Conservation (phyloP, 2,329 filamentous ascomycete species). For the Aspergillus ustus region DNA sequence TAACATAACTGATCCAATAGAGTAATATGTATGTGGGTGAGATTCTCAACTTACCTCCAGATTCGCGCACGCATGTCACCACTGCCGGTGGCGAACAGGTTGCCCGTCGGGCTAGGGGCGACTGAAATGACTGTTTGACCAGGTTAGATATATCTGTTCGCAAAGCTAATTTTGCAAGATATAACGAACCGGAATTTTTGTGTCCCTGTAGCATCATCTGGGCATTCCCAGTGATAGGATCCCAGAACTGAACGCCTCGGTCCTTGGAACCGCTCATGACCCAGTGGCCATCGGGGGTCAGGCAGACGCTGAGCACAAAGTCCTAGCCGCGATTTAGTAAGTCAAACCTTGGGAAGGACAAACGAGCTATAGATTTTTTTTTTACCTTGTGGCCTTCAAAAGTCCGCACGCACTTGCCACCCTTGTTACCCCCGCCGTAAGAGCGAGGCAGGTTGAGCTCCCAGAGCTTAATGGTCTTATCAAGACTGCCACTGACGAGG, state of each 20-base stretch:
- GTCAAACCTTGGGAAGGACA: not conserved
- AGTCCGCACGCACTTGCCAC: conserved; percentile 91
- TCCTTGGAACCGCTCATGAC: conserved; percentile 98
- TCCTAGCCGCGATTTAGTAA: conserved; percentile 60
- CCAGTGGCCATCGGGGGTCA: conserved; percentile 93
- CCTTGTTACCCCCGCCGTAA: conserved; percentile 72
- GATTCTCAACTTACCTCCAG: conserved; percentile 69
- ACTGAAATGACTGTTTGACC: conserved; percentile 79
- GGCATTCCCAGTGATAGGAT: conserved; percentile 87
- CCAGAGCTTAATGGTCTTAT: conserved; percentile 99
- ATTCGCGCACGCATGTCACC: conserved; percentile 98
- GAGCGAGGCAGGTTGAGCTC: conserved; percentile 78
- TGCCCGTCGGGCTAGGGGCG: conserved; percentile 85
- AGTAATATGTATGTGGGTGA: not conserved
- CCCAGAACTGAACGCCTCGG: conserved; percentile 97
- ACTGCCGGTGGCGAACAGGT: conserved; percentile 92
- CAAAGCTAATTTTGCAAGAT: not conserved
- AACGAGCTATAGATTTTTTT: conserved; percentile 31
- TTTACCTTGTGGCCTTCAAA: conserved; percentile 92
- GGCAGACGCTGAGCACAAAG: conserved; percentile 92
- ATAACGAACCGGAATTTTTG: conserved; percentile 79
- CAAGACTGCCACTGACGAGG: conserved; percentile 90
- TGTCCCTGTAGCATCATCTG: conserved; percentile 99
- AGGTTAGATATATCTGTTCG: conserved; percentile 24
- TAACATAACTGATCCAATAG: not conserved